phyloP scores from a whole-genome alignment of 1,284 basidiomycete genomes.

The Trichosporon sp. region DNA sequence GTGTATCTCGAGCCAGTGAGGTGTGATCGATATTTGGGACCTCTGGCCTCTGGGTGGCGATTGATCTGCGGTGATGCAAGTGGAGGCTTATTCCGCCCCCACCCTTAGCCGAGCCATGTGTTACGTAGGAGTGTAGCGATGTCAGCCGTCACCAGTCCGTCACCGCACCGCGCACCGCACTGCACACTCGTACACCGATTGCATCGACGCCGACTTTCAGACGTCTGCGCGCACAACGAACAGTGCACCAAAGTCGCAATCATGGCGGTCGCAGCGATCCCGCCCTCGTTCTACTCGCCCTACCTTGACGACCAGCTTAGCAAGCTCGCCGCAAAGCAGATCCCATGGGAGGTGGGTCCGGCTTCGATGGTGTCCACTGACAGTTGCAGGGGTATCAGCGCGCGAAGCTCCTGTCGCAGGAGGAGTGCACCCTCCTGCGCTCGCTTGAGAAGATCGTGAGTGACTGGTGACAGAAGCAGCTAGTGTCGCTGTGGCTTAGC shows the following conservation, averaged over 20 bases:
- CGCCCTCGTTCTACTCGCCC: constrained; percentile 71
- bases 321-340: constrained; percentile 82
- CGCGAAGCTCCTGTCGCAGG: constrained; percentile 78
- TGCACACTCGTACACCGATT: too few relatives aligned
- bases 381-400: constrained; percentile 80
- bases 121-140: not conserved
- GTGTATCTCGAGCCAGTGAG: not conserved
- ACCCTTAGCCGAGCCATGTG: not conserved
- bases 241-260: not conserved
- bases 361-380: not conserved
- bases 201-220: not conserved
- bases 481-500: not conserved
- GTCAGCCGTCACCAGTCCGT: not conserved
- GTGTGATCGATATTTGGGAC: not conserved
- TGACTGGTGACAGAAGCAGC: not conserved
- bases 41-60: not conserved
- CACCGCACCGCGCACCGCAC: not conserved
- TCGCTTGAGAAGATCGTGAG: constrained; percentile 65
- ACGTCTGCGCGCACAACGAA: not conserved
- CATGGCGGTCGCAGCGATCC: constrained; percentile 48
- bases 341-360: constrained; percentile 86
- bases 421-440: constrained; percentile 87
- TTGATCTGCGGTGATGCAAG: not conserved
- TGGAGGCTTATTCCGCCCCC: not conserved
- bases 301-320: constrained; percentile 82